Conservation (phyloP, 78 protist species). For the Dictyostelium citrinum region DNA sequence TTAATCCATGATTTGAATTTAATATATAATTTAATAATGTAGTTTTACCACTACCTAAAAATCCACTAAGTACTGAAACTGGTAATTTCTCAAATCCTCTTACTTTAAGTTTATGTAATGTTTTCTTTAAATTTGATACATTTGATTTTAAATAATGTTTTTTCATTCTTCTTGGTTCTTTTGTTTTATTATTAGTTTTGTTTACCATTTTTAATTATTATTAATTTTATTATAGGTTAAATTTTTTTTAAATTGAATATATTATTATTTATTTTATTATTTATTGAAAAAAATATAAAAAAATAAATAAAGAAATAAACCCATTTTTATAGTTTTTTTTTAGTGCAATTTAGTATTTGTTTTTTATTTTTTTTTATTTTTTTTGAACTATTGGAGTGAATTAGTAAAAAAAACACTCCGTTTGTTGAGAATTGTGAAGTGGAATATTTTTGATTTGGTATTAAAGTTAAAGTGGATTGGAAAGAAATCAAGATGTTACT, state of each 20-base stretch:
- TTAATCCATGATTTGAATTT: constrained; percentile 49
- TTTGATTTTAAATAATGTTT: constrained; percentile 9
- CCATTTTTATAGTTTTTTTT: neutral
- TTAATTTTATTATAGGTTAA: too few species aligned
- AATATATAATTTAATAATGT: constrained; percentile 78
- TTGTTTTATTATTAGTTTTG: neutral
- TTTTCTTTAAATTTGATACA: neutral
- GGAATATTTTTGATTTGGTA: neutral
- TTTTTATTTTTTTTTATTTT: neutral
- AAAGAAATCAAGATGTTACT: neutral
- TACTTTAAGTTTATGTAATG: neutral
- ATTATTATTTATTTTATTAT: neutral
- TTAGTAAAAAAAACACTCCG: neutral
- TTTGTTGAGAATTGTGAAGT: neutral
- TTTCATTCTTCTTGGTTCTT: constrained; percentile 2
- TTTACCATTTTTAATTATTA: neutral
- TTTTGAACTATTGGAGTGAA: neutral
- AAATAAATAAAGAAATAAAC: neutral
- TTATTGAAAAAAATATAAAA: neutral
- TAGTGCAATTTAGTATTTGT: neutral
- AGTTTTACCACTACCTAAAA: constrained; percentile 90
- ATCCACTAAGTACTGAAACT: constrained; percentile 92
- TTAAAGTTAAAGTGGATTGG: neutral
- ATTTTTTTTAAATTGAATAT: neutral
- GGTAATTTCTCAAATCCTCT: constrained; percentile 71